These are phyloP conservation scores for Clarireedia hainanense DNA, from an alignment of 2,329 filamentous ascomycete genomes.

Conservation along the genomic window DNA sequence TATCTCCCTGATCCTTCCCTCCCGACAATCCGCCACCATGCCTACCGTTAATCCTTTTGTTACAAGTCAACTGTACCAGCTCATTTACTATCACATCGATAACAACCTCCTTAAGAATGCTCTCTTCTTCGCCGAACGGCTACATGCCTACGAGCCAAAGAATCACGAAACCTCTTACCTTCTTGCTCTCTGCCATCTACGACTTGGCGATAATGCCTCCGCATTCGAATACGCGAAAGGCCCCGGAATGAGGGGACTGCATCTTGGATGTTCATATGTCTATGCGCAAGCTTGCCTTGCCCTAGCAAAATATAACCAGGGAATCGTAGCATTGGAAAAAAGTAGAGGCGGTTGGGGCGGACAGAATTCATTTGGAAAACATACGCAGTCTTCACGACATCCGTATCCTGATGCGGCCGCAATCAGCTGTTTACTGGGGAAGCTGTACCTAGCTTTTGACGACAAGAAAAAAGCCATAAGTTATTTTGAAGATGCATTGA, in stretches of 20 bases:
- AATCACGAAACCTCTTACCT: conserved; percentile 76
- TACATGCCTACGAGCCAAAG: conserved; percentile 75
- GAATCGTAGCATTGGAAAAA: conserved; percentile 77
- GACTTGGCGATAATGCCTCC: conserved; percentile 73
- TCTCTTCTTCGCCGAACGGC: conserved; percentile 83
- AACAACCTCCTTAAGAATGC: conserved; percentile 85
- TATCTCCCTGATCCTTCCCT: conserved; percentile 11
- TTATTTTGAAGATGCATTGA: conserved; percentile 82
- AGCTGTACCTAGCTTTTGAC: conserved; percentile 76
- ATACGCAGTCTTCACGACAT: conserved; percentile 67
- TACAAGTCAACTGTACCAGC: conserved; percentile 41
- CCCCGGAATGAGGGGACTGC: conserved; percentile 59
- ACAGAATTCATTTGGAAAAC: conserved; percentile 73
- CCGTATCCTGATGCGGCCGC: conserved; percentile 76
- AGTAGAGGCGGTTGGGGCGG: conserved; percentile 67
- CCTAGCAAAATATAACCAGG: conserved; percentile 71
- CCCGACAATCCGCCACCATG: conserved; percentile 19
- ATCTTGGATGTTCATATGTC: conserved; percentile 83
- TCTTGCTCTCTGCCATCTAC: conserved; percentile 75
- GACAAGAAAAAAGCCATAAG: conserved; percentile 75
- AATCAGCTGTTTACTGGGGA: conserved; percentile 76
- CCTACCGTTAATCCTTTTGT: conserved; percentile 25
- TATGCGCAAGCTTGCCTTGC: conserved; percentile 84
- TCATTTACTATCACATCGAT: conserved; percentile 68
- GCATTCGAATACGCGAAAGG: conserved; percentile 77